Conservation (phyloP, 169 alveolate genomes). For the Fabrea salina region DNA sequence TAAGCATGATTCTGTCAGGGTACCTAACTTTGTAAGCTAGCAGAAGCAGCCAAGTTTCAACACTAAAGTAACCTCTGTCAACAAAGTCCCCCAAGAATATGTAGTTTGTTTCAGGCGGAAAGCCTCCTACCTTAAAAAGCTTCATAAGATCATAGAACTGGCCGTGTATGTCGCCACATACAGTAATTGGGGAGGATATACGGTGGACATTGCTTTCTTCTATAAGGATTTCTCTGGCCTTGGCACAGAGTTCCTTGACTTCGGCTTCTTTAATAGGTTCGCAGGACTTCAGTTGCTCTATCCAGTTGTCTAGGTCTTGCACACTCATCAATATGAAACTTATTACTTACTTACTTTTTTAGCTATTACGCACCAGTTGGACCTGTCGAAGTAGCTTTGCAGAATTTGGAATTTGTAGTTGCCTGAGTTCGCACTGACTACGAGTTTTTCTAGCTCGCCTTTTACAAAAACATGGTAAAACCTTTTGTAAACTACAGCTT, state of each 20-base stretch:
- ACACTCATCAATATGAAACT: too few species aligned
- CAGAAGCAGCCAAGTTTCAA: conserved; percentile 97
- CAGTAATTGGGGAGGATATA: conserved; percentile 80
- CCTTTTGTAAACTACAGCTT: conserved; percentile 49
- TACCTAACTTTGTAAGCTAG: conserved; percentile 95
- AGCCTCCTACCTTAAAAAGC: conserved; percentile 84
- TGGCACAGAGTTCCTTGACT: conserved; percentile 63
- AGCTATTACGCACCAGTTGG: conserved; percentile 78
- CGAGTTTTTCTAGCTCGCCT: conserved; percentile 87
- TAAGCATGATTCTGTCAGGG: conserved; percentile 94
- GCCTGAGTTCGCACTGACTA: conserved; percentile 28
- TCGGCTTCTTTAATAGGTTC: conserved; percentile 49
- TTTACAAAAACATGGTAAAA: conserved; percentile 90
- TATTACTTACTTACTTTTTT: background rate
- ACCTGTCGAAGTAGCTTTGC: conserved; percentile 80
- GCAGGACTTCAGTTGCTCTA: too few species aligned
- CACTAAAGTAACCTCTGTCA: conserved; percentile 98
- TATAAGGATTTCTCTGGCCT: conserved; percentile 79
- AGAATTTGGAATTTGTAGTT: conserved; percentile 43
- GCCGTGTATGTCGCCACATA: conserved; percentile 54
- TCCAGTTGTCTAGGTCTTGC: too few species aligned
- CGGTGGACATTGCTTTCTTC: conserved; percentile 85
- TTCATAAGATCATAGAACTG: conserved; percentile 82
- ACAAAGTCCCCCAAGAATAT: conserved; percentile 99
- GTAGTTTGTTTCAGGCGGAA: conserved; percentile 90